Evolutionary conservation across 2,329 filamentous ascomycete genomes (phyloP), one percentile per base, ranked within the genome.

Genomic region (Metarhizium album): DNA sequence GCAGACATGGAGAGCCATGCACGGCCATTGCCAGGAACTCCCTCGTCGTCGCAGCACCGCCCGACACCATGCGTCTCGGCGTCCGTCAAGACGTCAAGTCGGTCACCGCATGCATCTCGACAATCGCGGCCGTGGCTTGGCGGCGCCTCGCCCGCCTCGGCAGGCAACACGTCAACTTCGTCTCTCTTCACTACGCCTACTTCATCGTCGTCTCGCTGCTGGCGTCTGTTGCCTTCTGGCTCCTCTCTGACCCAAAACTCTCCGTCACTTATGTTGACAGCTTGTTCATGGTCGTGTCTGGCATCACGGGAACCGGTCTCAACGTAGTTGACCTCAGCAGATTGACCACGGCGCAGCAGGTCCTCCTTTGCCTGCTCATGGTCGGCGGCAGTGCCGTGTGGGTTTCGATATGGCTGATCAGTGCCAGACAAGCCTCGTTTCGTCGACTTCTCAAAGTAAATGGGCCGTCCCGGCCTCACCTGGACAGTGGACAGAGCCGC

Each of bases 341-440:
- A 27, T 60, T 87, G 59, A 86, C 80, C 38, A 82, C 78, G 0
- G 84, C 82, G 60, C 84, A 88, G 63, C 85, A 88, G 62, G 67
- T 78, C 27, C 65, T 85, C 38, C 70, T 88, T 9, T 85, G 82
- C 58, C 52, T 82, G 3, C 69, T 86, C 42, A 83, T 87, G 54
- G 70, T 87, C 45, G 62, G 84, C 6, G 85, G 85, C 1, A 82
- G 81, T 50, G 72, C 78, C 13, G 79, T 87, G n/a, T 80, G 82
- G 60, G 80, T 87, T 2, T 83, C 79, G 1, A 76, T 79, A 33
- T 79, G 77, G 55, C 83, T 85, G 2, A 75, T 87, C 3, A 65
- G 76, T 45, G 74, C 82, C 7, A 71, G 83, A 38, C 79, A 76
- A 58, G 69, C 71, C 52, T 79, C 78, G 11, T 87, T 87, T 56